These are phyloP conservation scores for Reticulascus tulasneorum DNA, from an alignment of 2,329 filamentous ascomycete species.

Conservation along the genomic window DNA sequence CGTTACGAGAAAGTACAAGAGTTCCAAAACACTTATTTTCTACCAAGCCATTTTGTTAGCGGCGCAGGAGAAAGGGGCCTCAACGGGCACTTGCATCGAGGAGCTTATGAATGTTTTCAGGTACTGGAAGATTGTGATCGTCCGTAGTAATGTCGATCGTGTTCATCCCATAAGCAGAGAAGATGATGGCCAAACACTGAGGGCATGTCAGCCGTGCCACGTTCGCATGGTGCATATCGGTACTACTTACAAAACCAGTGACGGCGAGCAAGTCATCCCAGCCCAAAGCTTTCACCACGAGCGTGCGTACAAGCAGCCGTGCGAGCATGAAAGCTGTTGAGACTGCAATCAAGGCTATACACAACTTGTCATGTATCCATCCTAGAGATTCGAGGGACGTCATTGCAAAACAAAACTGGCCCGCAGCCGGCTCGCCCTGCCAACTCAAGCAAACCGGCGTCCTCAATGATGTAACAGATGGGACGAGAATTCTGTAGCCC, in stretches of 20 bases:
- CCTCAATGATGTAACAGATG: no score
- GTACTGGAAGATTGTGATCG: slow-evolving; percentile 6
- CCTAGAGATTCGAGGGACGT: no score
- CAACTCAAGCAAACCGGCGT: no score
- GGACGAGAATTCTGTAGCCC: no score
- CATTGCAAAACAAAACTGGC: no score
- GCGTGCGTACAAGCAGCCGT: slow-evolving; percentile 5
- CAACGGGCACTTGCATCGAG: no score
- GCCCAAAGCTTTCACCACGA: slow-evolving; percentile 6
- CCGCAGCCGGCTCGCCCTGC: no score
- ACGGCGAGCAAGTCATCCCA: slow-evolving; percentile 9
- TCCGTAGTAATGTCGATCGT: slow-evolving; percentile 9
- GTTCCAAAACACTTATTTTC: slow-evolving; percentile 6
- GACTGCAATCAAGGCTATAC: slow-evolving; percentile 9
- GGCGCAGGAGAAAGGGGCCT: no score
- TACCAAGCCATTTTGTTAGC: not conserved
- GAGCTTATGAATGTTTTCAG: not conserved
- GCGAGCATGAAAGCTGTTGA: slow-evolving; percentile 6
- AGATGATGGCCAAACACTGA: slow-evolving; percentile 4
- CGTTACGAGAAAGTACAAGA: slow-evolving; percentile 25
- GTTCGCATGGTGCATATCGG: no score
- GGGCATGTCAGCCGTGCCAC: not conserved
- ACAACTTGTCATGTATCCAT: no score
- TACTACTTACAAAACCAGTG: slow-evolving; percentile 6
- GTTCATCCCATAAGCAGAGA: slow-evolving; percentile 10